Conservation (phyloP, 169 alveolate species). For the Perkinsus olseni region DNA sequence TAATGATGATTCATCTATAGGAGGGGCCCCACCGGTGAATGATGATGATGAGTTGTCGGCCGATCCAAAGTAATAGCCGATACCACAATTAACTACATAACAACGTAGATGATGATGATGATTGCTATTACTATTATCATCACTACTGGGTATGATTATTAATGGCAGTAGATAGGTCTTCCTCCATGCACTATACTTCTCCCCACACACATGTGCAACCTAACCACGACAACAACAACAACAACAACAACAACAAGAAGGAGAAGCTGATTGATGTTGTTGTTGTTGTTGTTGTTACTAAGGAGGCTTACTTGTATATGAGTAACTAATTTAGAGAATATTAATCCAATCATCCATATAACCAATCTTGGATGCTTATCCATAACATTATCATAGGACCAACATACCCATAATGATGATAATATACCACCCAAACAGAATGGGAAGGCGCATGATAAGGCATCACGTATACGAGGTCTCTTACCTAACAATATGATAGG, state of each 20-base stretch:
- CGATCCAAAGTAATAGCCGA: not conserved
- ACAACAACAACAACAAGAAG: too few relatives aligned
- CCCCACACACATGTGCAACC: not conserved
- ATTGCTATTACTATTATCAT: not conserved
- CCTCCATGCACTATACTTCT: not conserved
- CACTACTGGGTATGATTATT: not conserved
- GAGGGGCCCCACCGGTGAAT: not conserved
- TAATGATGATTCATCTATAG: not conserved
- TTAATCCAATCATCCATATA: not conserved
- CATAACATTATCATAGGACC: not conserved
- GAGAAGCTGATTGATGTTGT: too few relatives aligned
- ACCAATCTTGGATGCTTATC: not conserved
- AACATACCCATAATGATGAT: not conserved
- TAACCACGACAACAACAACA: too few relatives aligned
- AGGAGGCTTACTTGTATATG: not conserved
- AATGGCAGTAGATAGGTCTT: not conserved
- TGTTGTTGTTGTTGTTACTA: too few relatives aligned
- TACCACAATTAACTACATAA: not conserved
- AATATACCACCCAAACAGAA: not conserved
- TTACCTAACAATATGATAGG: not conserved
- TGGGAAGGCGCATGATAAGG: not conserved
- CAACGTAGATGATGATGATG: not conserved
- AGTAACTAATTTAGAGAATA: not conserved
- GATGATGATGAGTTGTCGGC: too few relatives aligned
- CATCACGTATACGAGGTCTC: not conserved